Evolutionary conservation across 2,329 filamentous ascomycete species (phyloP), one percentile per base, ranked within the genome.

Genomic region (Cladophialophora exuberans): DNA sequence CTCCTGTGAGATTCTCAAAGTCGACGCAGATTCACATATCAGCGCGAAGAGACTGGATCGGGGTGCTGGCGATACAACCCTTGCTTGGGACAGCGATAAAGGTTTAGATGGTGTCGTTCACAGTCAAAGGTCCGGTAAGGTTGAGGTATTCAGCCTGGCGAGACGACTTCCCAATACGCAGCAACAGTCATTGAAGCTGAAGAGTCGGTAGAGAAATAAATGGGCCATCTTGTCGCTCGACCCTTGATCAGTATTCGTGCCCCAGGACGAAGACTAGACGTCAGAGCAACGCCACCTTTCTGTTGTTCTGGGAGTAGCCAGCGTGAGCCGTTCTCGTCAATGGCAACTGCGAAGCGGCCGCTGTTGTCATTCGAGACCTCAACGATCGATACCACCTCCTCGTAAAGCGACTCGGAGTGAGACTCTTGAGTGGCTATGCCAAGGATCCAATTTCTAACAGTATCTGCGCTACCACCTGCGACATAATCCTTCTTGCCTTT

Each of bases 401-500:
- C 47, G 9, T 31, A 9, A 25, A 42, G 41, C 10, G 23, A 20
- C 6, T 31, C 18, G 1, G 36, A 28, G 5, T 57, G 46, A 20
- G 49, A 56, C n/a, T 58, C 52, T 23, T 59, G 52, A 2, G 57
- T 51, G 17, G 62, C 50, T 43, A 63, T 52, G 9, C 59, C 45
- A 4, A 65, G 49, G 1, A 63, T 48, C 61, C 61, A 61, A 13
- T 49, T 56, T 26, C 62, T 33, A 11, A 62, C 57, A 5, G 54
- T 33, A 17, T 59, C 60, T 22, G 62, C 62, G 18, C 51, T 52
- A 10, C 62, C 60, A 17, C 57, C 60, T 25, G 47, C 38, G 22
- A 64, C 31, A 39, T 63, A 65, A 13, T 60, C 61, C 31, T 41
- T 50, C 35, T 56, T 61, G 23, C 62, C 57, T 35, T 57, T 59